Base-by-base conservation (phyloP, 805 yeast genomes). In the Yamadazyma sp. region DNA sequence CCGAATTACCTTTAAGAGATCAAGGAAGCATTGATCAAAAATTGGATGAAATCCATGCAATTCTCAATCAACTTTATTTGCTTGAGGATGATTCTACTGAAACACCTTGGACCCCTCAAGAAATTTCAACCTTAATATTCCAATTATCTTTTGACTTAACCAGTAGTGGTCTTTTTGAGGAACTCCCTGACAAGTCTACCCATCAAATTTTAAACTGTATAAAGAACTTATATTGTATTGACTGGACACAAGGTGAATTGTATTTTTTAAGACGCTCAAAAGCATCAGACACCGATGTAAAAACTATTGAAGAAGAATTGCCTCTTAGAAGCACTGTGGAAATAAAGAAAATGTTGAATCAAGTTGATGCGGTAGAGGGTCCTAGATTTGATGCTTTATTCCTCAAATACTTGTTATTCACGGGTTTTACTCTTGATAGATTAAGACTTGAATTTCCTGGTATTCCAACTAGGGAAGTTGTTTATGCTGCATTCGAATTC, bases 401-500 rank as follows among this genome's bases (percentile, higher is more conserved):
- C 16, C 12, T 43, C n/a, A 36, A 43, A 29, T 43, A 36, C 23
- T 10, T 42, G 3, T 23, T 27, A n/a, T 16, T 30, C 11, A 23
- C 27, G 11, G 40, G 39, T 8, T 36, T 35, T 22, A 39, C 43
- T 8, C 39, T 38, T 14, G 36, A 35, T 6, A 22, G 31, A 13
- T 30, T 40, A 18, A 32, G 40, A 26, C 23, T 30, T 8, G 27
- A 40, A 15, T 34, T 44, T 15, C 45, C 48, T 16, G 38, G 47
- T 8, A 27, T 45, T 13, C 42, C 40, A 14, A 31, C 43, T n/a
- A 30, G 43, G 23, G 40, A 41, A 38, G 14, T 61, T 31, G 48
- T 67, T 22, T 35, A 49, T 23, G 27, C 27, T 11, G 19, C 25
- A 9, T 30, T 32, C 30, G 44, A 43, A 5, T 58, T 39, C 30